A percentile compares a stretch with the other conserved stretches of the same genome.
These are phyloP conservation scores for Colletotrichum eleusines DNA, from an alignment of 2,329 filamentous ascomycete species.

Conservation along the genomic window DNA sequence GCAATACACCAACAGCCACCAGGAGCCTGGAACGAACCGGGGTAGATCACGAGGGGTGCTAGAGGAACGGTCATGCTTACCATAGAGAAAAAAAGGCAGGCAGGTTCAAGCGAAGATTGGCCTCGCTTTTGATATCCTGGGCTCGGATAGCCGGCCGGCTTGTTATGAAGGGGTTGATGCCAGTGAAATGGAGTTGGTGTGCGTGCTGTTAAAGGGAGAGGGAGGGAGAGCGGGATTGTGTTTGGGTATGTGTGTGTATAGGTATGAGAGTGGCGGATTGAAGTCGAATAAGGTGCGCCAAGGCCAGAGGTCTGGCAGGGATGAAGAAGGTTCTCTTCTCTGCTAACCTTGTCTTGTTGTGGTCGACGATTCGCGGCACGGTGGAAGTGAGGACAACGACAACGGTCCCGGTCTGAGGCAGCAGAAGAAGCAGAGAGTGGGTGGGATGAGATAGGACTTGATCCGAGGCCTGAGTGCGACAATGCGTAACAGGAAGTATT, in stretches of 20 bases:
- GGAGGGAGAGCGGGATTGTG: neutral
- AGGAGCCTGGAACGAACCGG: slow-evolving; percentile 11
- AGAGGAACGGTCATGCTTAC: slow-evolving; percentile 28
- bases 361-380: neutral
- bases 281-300: slow-evolving; percentile 14
- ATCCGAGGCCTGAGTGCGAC: neutral
- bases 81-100: slow-evolving; percentile 5
- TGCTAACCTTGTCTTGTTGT: neutral
- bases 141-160: neutral
- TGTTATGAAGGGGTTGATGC: slow-evolving; percentile 5
- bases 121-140: neutral
- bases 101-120: slow-evolving; percentile 18
- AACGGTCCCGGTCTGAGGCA: slow-evolving; percentile 9
- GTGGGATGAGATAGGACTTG: neutral
- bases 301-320: neutral
- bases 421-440: neutral
- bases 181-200: slow-evolving; percentile 5
- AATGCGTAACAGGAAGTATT: slow-evolving; percentile 13
- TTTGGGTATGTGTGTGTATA: neutral
- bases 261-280: neutral
- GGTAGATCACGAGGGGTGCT: slow-evolving; percentile 25
- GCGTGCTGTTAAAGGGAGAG: neutral
- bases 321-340: neutral
- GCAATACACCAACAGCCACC: neutral
- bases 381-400: neutral